Evolutionary conservation across 1,139 yeast species (phyloP).

Genomic region (Hyphopichia khmerensis): DNA sequence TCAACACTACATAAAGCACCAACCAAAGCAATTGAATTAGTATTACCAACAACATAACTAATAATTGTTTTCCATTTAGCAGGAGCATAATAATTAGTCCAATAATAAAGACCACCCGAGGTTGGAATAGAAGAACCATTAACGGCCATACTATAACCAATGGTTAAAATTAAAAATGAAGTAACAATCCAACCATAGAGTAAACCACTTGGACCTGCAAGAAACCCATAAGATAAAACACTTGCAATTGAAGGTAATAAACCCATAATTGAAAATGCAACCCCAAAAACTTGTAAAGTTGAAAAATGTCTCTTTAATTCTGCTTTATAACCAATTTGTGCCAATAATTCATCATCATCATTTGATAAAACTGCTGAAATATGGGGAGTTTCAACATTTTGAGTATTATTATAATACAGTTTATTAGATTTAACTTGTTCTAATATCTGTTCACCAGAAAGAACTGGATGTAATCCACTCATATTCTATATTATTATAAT

Average conservation of each 20-base stretch:
- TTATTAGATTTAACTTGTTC: conserved; percentile 24
- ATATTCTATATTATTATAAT: no score
- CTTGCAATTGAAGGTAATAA: conserved; percentile 47
- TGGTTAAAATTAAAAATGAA: conserved; percentile 49
- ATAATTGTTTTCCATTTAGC: conserved; percentile 19
- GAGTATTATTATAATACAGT: conserved; percentile 22
- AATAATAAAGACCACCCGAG: conserved; percentile 61
- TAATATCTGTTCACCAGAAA: conserved; percentile 23
- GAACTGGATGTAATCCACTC: conserved; percentile 12
- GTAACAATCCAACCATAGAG: conserved; percentile 68
- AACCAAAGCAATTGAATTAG: conserved; percentile 25
- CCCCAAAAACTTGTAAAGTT: conserved; percentile 49
- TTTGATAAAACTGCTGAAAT: conserved; percentile 14
- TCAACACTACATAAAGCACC: conserved; percentile 28
- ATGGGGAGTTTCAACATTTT: conserved; percentile 22
- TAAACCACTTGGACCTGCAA: conserved; percentile 55
- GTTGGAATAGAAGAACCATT: conserved; percentile 63
- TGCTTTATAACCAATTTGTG: conserved; percentile 43
- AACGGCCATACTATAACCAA: conserved; percentile 61
- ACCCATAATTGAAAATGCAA: conserved; percentile 55
- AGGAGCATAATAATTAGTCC: conserved; percentile 36
- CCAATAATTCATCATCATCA: conserved; percentile 14
- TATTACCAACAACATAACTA: conserved; percentile 26
- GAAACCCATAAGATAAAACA: conserved; percentile 21
- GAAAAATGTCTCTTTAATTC: conserved; percentile 46